Conservation (phyloP, 1,139 yeast genomes). For the Sugiyamaella novakii region DNA sequence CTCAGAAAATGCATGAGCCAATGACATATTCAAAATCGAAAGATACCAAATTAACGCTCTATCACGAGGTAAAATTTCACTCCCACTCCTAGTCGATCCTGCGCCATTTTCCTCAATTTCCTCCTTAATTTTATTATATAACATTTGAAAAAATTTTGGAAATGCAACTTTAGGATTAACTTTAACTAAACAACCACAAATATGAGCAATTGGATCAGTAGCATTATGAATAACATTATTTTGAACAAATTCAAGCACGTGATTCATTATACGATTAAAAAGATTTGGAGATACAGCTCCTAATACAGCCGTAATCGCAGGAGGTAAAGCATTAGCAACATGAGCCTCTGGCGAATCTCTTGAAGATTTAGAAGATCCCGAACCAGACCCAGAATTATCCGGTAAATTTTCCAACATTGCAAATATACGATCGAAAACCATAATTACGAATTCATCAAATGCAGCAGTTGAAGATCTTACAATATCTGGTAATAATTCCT, state of each 20-base stretch:
- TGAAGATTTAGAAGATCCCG: slow-evolving; percentile 27
- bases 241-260: slow-evolving; percentile 58
- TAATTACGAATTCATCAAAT: slow-evolving; percentile 62
- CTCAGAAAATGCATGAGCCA: slow-evolving; percentile 65
- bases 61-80: slow-evolving; percentile 74
- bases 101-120: slow-evolving; percentile 87
- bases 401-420: slow-evolving; percentile 76
- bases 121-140: slow-evolving; percentile 58
- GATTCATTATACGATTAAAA: slow-evolving; percentile 55
- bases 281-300: slow-evolving; percentile 71
- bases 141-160: slow-evolving; percentile 48
- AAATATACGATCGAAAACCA: slow-evolving; percentile 63
- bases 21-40: slow-evolving; percentile 67
- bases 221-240: slow-evolving; percentile 65
- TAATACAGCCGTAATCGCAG: slow-evolving; percentile 64
- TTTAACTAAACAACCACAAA: slow-evolving; percentile 68
- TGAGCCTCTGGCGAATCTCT: slow-evolving; percentile 43
- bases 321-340: slow-evolving; percentile 61
- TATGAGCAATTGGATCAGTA: slow-evolving; percentile 67
- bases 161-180: slow-evolving; percentile 58
- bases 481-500: slow-evolving; percentile 52
- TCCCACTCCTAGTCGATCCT: slow-evolving; percentile 70
- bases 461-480: slow-evolving; percentile 73
- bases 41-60: slow-evolving; percentile 74
- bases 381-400: slow-evolving; percentile 30